These are phyloP conservation scores for Sclerotinia glacialis DNA, from an alignment of 2,329 filamentous ascomycete genomes.

Conservation along the genomic window DNA sequence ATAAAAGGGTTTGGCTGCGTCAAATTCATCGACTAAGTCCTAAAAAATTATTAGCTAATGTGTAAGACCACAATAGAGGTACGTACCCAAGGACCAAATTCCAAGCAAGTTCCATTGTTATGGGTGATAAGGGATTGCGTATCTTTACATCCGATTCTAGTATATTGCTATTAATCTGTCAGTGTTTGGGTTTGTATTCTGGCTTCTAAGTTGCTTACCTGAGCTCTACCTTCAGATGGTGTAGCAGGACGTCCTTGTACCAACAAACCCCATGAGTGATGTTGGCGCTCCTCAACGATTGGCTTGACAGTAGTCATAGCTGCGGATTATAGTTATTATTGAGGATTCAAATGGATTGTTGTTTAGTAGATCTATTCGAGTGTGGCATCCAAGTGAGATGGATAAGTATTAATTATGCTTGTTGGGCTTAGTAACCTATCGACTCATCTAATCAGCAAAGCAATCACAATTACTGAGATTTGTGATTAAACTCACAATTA, in stretches of 20 bases:
- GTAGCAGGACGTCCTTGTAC: constrained; percentile 34
- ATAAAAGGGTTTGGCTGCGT: constrained; percentile 23
- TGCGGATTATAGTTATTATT: not conserved
- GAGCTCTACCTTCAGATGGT: constrained; percentile 33
- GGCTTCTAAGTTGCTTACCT: constrained; percentile 25
- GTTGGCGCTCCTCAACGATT: not conserved
- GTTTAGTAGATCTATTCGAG: not conserved
- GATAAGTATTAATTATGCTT: not conserved
- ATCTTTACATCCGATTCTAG: constrained; percentile 11
- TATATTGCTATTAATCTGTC: constrained; percentile 15
- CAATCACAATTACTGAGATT: not conserved
- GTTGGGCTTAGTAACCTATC: not conserved
- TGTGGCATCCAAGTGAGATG: not conserved
- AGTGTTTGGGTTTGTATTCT: not conserved
- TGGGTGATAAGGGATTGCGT: constrained; percentile 12
- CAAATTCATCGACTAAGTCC: constrained; percentile 31
- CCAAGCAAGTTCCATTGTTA: constrained; percentile 21
- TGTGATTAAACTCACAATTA: not conserved
- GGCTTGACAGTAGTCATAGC: constrained; percentile 20
- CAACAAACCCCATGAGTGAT: constrained; percentile 30
- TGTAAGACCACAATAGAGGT: not conserved
- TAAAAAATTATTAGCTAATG: constrained; percentile 22
- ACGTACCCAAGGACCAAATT: constrained; percentile 26
- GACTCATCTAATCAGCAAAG: not conserved
- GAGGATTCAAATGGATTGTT: not conserved